Evolutionary conservation across 164 flowering plant species (phyloP).

Genomic region (Tinospora cordifolia): DNA sequence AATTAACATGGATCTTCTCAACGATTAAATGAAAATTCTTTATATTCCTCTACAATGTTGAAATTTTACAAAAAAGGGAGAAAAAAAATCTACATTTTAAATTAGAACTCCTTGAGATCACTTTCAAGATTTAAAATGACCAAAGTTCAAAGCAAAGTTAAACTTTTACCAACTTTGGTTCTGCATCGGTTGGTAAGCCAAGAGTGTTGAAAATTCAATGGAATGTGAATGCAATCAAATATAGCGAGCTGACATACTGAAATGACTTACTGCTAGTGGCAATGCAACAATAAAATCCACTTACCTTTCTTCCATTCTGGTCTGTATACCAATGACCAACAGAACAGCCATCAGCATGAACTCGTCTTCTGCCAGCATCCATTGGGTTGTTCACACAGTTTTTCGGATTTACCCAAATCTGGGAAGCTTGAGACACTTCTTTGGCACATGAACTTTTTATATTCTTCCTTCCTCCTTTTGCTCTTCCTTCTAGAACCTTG

Average conservation of each 20-base stretch:
- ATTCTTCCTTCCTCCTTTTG: conserved; percentile 30
- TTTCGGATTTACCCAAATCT: conserved; percentile 60
- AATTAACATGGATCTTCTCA: too few relatives aligned
- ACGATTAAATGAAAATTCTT: too few relatives aligned
- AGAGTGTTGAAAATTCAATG: background rate
- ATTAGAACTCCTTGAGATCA: too few relatives aligned
- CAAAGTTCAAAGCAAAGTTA: too few relatives aligned
- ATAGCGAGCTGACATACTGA: background rate
- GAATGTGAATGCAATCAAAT: background rate
- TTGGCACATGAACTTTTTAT: conserved; percentile 24
- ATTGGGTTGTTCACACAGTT: conserved; percentile 28
- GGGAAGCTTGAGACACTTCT: conserved; percentile 30
- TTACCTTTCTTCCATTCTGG: conserved; percentile 63
- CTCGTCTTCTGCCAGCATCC: conserved; percentile 66
- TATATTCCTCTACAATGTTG: background rate
- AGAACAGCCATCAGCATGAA: conserved; percentile 43
- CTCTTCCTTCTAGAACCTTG: conserved; percentile 15
- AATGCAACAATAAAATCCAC: background rate
- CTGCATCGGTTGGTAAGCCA: background rate
- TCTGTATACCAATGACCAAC: conserved; percentile 69
- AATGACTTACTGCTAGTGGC: background rate
- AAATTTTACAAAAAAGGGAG: too few relatives aligned
- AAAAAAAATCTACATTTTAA: too few relatives aligned
- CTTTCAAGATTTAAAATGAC: too few relatives aligned
- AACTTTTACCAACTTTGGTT: background rate